Conservation (phyloP, 2,329 filamentous ascomycete species). For the Aureobasidium vineae region DNA sequence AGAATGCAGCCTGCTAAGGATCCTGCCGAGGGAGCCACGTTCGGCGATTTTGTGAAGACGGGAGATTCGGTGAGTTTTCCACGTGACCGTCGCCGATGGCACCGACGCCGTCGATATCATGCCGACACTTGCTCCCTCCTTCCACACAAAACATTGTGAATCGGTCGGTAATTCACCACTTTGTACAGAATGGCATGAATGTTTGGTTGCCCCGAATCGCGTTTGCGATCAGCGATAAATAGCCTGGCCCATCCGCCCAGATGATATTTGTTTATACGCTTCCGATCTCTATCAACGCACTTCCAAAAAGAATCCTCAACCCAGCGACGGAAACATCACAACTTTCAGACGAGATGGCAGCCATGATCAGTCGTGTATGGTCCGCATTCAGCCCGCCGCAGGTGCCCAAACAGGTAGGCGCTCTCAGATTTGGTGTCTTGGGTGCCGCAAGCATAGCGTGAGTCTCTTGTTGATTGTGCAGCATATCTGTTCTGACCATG, state of each 20-base stretch:
- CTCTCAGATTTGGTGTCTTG: slow-evolving; percentile 8
- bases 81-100: neutral
- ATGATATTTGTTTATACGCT: neutral
- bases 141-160: neutral
- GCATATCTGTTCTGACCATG: neutral
- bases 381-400: neutral
- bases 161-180: neutral
- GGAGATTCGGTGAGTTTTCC: neutral
- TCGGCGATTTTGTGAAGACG: neutral
- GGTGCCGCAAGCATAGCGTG: slow-evolving; percentile 5
- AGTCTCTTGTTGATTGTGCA: neutral
- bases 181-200: neutral
- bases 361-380: neutral
- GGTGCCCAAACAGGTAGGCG: neutral
- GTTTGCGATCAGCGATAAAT: neutral
- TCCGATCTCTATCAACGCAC: neutral
- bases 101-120: neutral
- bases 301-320: neutral
- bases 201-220: neutral
- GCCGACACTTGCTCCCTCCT: neutral
- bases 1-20: neutral
- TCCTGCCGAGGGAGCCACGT: neutral
- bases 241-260: neutral
- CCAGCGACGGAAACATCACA: too few relatives aligned
- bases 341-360: neutral